These are phyloP conservation scores for Leccinum subgranulosum DNA, from an alignment of 768 basidiomycete species.

Conservation along the genomic window DNA sequence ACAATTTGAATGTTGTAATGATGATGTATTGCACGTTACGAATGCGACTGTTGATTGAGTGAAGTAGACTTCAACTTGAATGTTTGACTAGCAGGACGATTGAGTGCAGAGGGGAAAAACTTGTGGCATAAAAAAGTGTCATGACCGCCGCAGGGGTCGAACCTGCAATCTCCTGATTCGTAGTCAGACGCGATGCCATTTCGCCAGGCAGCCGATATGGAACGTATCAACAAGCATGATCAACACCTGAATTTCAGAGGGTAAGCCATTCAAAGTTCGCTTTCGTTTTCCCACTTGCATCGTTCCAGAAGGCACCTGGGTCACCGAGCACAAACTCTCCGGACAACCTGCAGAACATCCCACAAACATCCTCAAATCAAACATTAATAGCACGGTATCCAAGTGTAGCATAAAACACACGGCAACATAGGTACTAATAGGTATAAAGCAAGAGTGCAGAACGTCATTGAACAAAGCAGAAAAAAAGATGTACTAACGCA, in stretches of 20 bases:
- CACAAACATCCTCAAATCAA: too few species aligned
- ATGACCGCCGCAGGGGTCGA: slow-evolving; percentile 59
- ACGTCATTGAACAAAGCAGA: neutral
- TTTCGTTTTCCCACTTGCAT: too few species aligned
- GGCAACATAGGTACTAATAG: neutral
- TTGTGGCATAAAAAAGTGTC: too few species aligned
- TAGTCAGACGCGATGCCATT: slow-evolving; percentile 95
- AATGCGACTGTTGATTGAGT: neutral
- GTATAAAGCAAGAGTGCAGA: neutral
- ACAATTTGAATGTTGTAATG: neutral
- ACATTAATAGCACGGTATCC: too few species aligned
- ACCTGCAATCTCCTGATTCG: slow-evolving; percentile 93
- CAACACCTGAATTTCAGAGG: neutral
- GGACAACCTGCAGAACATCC: too few species aligned
- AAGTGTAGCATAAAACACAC: neutral
- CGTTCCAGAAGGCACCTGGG: too few species aligned
- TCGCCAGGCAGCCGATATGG: slow-evolving; percentile 57
- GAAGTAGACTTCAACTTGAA: too few species aligned
- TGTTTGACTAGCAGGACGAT: too few species aligned
- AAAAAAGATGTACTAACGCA: neutral
- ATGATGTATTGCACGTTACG: neutral
- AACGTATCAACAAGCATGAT: too few species aligned
- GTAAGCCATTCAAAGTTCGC: too few species aligned
- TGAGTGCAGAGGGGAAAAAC: too few species aligned
- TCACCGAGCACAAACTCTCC: too few species aligned